Evolutionary conservation across 495 filamentous ascomycete species (phyloP).

Genomic region (Hyaloscypha variabilis): DNA sequence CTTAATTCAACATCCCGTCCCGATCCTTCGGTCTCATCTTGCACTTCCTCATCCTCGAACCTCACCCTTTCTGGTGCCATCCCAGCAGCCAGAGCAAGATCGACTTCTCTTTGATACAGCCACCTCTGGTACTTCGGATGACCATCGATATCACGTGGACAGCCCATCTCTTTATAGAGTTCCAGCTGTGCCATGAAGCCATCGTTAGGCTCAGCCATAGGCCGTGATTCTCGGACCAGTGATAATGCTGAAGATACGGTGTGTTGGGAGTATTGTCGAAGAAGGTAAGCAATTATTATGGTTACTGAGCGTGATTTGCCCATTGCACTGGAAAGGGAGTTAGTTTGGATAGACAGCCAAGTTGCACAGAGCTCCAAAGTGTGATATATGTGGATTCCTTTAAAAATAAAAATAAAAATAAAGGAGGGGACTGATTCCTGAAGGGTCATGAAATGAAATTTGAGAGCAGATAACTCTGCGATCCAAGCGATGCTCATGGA

Average conservation of each 20-base stretch:
- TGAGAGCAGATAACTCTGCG: background rate
- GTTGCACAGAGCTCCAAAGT: too few relatives aligned
- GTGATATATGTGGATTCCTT: too few relatives aligned
- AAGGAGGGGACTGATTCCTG: too few relatives aligned
- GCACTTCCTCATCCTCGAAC: conserved; percentile 75
- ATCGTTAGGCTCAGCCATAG: conserved; percentile 80
- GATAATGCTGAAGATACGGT: conserved; percentile 62
- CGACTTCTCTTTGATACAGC: conserved; percentile 79
- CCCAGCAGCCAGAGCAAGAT: conserved; percentile 68
- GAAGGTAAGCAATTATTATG: conserved; percentile 81
- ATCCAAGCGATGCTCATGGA: background rate
- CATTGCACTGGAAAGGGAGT: conserved; percentile 72
- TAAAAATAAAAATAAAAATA: too few relatives aligned
- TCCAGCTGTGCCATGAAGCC: conserved; percentile 88
- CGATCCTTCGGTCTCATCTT: conserved; percentile 45
- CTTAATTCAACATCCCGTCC: conserved; percentile 45
- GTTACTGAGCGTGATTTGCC: conserved; percentile 92
- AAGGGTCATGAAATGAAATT: background rate
- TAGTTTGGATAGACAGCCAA: background rate
- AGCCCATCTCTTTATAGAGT: conserved; percentile 84
- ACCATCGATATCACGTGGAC: conserved; percentile 62
- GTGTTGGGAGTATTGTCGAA: conserved; percentile 48
- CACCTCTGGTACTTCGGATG: conserved; percentile 83
- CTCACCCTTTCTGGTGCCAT: conserved; percentile 74
- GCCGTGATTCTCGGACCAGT: conserved; percentile 64